These are phyloP conservation scores for Globisporangium cederbergense DNA, from an alignment of 352 stramenopile species.

Conservation along the genomic window DNA sequence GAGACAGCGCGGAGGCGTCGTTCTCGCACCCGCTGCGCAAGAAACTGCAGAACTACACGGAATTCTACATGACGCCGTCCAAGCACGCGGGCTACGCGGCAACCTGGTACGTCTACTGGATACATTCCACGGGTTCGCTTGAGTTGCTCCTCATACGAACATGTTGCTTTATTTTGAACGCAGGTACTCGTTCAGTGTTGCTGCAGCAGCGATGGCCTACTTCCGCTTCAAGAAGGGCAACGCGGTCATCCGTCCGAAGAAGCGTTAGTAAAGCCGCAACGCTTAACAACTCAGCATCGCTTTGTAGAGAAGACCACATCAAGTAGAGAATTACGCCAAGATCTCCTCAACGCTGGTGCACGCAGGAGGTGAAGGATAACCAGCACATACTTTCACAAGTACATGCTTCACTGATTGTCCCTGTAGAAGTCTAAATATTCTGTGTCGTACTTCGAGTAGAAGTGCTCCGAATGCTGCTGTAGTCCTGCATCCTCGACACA, in stretches of 20 bases:
- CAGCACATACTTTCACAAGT: too few relatives aligned
- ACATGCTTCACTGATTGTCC: too few relatives aligned
- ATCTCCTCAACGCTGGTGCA: too few relatives aligned
- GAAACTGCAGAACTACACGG: slow-evolving; percentile 70
- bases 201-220: slow-evolving; percentile 61
- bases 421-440: too few relatives aligned
- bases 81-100: slow-evolving; percentile 83
- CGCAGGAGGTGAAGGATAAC: too few relatives aligned
- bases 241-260: slow-evolving; percentile 16
- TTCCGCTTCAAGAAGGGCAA: slow-evolving; percentile 66
- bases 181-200: slow-evolving; percentile 81
- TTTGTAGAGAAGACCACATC: too few relatives aligned
- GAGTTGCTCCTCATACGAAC: neutral
- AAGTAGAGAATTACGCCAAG: too few relatives aligned
- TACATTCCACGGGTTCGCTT: neutral
- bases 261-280: slow-evolving; percentile 1
- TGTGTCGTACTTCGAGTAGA: too few relatives aligned
- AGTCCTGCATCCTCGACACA: too few relatives aligned
- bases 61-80: slow-evolving; percentile 88
- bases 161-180: neutral
- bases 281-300: too few relatives aligned
- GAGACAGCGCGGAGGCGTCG: slow-evolving; percentile 25
- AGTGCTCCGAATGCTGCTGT: too few relatives aligned
- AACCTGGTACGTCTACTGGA: slow-evolving; percentile 56
- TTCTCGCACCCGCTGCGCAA: slow-evolving; percentile 68